Percentiles rank a stretch among this genome's conserved stretches.
Conservation (phyloP, 495 filamentous ascomycete genomes). For the Penicillium macrosclerotiorum region DNA sequence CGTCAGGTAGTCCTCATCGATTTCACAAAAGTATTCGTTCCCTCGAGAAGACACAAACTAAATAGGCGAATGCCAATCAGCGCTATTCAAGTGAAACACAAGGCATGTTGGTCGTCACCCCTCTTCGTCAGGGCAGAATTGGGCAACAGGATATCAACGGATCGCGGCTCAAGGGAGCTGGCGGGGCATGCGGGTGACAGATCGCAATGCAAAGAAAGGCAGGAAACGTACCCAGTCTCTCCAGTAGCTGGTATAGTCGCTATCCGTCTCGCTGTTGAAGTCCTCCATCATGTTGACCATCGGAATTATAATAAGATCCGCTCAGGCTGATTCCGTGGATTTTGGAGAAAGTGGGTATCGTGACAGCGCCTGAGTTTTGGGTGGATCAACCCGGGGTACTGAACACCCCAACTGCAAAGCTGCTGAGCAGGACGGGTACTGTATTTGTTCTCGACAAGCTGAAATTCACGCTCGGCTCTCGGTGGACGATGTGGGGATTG, state of each 20-base stretch:
- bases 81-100: not conserved
- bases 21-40: conserved; percentile 99
- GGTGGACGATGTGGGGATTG: not conserved
- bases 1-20: conserved; percentile 97
- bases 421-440: conserved; percentile 12
- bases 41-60: conserved; percentile 97
- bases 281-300: conserved; percentile 70
- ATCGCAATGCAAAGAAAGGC: conserved; percentile 1
- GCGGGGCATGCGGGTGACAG: conserved; percentile 3
- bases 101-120: not conserved
- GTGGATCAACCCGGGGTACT: conserved; percentile 29
- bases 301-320: not conserved
- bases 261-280: conserved; percentile 95
- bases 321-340: conserved; percentile 7
- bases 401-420: conserved; percentile 28
- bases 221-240: conserved; percentile 85
- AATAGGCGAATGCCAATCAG: conserved; percentile 14
- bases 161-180: not conserved
- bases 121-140: not conserved
- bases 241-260: conserved; percentile 99
- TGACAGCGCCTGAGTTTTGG: conserved; percentile 33
- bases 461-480: conserved; percentile 2
- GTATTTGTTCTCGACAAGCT: not conserved
- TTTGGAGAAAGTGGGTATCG: conserved; percentile 7
- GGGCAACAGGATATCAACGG: not conserved